Percentiles rank a stretch among this genome's conserved stretches.
These are phyloP conservation scores for Mycena epipterygia DNA, from an alignment of 768 basidiomycete genomes.

Conservation along the genomic window DNA sequence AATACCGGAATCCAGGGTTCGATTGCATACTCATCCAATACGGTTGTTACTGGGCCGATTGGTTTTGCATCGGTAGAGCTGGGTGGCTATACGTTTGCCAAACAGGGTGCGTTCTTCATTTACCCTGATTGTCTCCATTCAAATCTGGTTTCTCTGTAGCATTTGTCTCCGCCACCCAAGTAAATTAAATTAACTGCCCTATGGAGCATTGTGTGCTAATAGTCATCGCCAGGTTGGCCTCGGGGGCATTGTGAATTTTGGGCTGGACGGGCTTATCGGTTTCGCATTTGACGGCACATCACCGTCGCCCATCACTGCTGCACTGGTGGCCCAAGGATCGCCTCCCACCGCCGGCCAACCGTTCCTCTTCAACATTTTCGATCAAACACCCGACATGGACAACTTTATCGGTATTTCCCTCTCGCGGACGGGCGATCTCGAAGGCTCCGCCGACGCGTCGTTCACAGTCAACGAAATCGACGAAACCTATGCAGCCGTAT, in stretches of 20 bases:
- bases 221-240: not conserved
- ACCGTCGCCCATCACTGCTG: not conserved
- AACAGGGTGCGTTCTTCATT: not conserved
- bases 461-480: conserved; percentile 22
- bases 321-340: not conserved
- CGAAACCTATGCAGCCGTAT: not conserved
- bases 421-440: conserved; percentile 15
- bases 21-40: no score
- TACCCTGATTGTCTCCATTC: not conserved
- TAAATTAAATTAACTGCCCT: not conserved
- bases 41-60: not conserved
- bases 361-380: conserved; percentile 24
- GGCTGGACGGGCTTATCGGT: conserved; percentile 14
- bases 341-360: not conserved
- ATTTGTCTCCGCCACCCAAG: not conserved
- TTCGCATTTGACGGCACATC: not conserved
- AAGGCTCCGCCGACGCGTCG: conserved; percentile 3
- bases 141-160: not conserved
- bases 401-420: conserved; percentile 23
- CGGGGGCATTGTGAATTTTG: not conserved
- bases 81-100: not conserved
- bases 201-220: no score
- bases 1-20: not conserved
- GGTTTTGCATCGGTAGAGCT: not conserved
- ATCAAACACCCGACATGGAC: not conserved